Conservation (phyloP, 352 stramenopile genomes). For the Blastocystis sp. region DNA sequence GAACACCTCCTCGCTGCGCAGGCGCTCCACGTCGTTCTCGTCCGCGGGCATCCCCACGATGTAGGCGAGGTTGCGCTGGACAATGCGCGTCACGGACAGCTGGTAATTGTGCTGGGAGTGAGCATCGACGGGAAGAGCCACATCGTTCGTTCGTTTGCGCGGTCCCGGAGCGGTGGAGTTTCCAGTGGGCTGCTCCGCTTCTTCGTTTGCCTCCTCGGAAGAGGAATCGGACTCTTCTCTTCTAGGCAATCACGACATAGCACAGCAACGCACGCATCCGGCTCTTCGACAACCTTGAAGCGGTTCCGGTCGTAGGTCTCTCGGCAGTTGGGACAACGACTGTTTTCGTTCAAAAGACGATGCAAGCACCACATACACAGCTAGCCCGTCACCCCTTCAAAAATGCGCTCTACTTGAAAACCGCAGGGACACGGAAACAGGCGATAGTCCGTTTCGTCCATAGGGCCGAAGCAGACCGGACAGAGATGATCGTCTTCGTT, state of each 20-base stretch:
- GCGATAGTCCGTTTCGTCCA: constrained; percentile 88
- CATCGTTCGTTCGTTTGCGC: constrained; percentile 56
- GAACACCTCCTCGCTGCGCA: constrained; percentile 83
- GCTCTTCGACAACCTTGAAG: constrained; percentile 29
- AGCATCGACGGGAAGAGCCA: background rate
- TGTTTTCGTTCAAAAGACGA: constrained; percentile 96
- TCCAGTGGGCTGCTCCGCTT: background rate
- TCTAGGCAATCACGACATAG: background rate
- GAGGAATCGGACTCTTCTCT: background rate
- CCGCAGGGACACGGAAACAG: constrained; percentile 97
- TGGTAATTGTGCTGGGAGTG: constrained; percentile 77
- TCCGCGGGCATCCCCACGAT: constrained; percentile 84
- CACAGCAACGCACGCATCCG: background rate
- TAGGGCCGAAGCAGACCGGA: constrained; percentile 94
- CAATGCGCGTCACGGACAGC: constrained; percentile 84
- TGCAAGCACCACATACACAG: constrained; percentile 98
- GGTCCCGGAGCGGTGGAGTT: background rate
- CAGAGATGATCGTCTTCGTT: constrained; percentile 85
- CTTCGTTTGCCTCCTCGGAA: background rate
- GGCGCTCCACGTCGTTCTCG: constrained; percentile 74
- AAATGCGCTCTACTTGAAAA: constrained; percentile 83
- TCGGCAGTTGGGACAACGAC: constrained; percentile 94
- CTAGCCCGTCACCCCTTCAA: background rate
- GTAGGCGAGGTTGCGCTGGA: constrained; percentile 90
- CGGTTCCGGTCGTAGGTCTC: constrained; percentile 86